These are phyloP conservation scores for Chenopodium berlandieri DNA, from an alignment of 148 eudicot genomes.

Conservation along the genomic window DNA sequence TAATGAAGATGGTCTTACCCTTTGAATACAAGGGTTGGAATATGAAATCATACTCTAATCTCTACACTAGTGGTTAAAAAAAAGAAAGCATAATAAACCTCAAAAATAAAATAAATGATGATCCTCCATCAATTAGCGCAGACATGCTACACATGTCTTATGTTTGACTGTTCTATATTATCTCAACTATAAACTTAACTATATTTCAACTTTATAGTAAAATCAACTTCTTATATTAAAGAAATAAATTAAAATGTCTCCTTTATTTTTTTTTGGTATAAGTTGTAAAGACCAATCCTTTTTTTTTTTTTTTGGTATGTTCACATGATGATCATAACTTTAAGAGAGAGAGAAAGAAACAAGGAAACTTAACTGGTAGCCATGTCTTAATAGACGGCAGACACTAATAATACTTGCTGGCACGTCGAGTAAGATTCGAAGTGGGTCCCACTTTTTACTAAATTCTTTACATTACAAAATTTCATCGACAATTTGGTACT, in stretches of 20 bases:
- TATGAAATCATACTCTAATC: too few relatives aligned
- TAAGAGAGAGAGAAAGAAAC: not conserved
- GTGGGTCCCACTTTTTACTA: not conserved
- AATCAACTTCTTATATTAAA: not conserved
- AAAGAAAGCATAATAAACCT: not conserved
- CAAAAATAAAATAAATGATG: not conserved
- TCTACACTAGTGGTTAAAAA: not conserved
- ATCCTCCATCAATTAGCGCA: constrained; percentile 3
- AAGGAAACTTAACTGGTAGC: constrained; percentile 8
- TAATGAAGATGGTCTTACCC: too few relatives aligned
- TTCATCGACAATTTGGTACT: not conserved
- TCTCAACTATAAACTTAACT: not conserved
- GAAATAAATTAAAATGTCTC: not conserved
- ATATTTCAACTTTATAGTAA: not conserved
- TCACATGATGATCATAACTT: constrained; percentile 23
- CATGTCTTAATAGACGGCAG: constrained; percentile 22
- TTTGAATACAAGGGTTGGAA: too few relatives aligned
- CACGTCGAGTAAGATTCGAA: constrained; percentile 25
- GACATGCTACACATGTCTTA: constrained; percentile 7
- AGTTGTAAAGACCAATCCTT: constrained; percentile 1
- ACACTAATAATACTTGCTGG: constrained; percentile 14
- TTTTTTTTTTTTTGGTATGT: not conserved
- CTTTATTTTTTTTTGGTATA: not conserved
- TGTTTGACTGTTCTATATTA: not conserved
- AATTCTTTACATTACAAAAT: not conserved